Base-by-base conservation (phyloP, 2,329 filamentous ascomycete genomes). In the Diaporthe sp. region DNA sequence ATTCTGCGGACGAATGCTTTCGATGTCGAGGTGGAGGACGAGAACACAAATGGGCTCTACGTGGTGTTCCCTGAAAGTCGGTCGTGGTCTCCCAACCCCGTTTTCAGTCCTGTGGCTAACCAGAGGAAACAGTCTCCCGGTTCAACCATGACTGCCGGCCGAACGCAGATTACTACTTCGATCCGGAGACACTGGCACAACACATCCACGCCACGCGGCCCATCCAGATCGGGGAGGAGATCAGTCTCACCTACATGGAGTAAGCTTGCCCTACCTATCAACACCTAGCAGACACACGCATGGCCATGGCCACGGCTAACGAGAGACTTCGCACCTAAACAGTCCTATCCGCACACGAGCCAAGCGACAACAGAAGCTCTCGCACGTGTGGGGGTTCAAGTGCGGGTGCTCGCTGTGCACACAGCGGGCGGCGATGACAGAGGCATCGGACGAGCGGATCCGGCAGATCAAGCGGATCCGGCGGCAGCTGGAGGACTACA, bases 91-190 rank as follows among this genome's bases (percentile, higher is more conserved):
- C 3, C 4, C 17, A 8, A 17, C 3, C 37, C 19, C 32, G 3
- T 17, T 51, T 35, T n/a, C 35, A 42, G n/a, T 30, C 30, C 4
- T 37, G 17, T n/a, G 42, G 22, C 70, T 75, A 19, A 75, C 56
- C 19, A 50, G 39, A 50, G 32, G 4, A 44, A 19, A 37, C 42
- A 81, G 79, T 85, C 73, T 84, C 85, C 30, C 80, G 84, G 37
- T 79, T 86, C 76, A 87, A 87, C 79, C 85, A 87, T 77, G 84
- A 86, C 78, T 87, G 85, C 76, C 82, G 85, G 1, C 83, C 85
- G 39, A 86, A 86, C 74, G 81, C 83, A 39, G 85, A 84, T 77
- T 86, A 86, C 79, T 82, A 81, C 76, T 85, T 84, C 73, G 83
- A 86, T 76, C 78, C 80, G 51, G 73, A 79, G 4, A 82, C 82